Base-by-base conservation (phyloP, 257 asterid genomes). In the Penstemon davidsonii region DNA sequence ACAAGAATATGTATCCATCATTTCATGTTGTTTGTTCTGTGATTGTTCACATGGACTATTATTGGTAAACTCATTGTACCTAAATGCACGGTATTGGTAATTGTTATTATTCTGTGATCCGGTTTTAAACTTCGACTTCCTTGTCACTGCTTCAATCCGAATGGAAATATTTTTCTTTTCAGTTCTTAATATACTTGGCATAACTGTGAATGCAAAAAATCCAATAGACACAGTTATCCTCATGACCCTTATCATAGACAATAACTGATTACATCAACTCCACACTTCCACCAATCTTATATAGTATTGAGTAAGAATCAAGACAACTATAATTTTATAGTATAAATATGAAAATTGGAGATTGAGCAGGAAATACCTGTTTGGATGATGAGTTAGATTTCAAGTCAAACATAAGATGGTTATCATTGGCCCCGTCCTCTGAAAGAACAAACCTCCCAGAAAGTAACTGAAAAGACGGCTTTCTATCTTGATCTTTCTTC, bases 361-460 rank as follows among this genome's bases (percentile, higher is more conserved):
- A 62, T 11, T 33, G n/a, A 49, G 69, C 66, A 79, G 60, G 60
- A 59, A 6, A 41, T 74, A 81, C 97, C 97, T 84, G 96, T 74
- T 85, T 93, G 71, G 92, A 73, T 12, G 74, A 51, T 58, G 88
- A 83, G 65, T 68, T 75, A 56, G 95, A 70, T 73, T 87, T 94
- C 96, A 92, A 83, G 79, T 88, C 96, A 79, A 79, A 80, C 56
- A 82, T 76, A 64, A 95, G 83, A 67, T 78, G 90, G 57, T 60
- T 73, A 71, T 87, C 90, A 76, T 70, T 80, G 69, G 82, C 76
- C 60, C 79, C 87, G 61, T 90, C 96, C 69, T 84, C 93, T 60
- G 91, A 68, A 73, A 85, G 85, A 44, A 92, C 83, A 73, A 85
- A 82, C 72, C 90, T 87, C 84, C 89, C 73, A 46, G 97, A 85